These are phyloP conservation scores for Roridomyces roridus DNA, from an alignment of 768 basidiomycete species.

Conservation along the genomic window DNA sequence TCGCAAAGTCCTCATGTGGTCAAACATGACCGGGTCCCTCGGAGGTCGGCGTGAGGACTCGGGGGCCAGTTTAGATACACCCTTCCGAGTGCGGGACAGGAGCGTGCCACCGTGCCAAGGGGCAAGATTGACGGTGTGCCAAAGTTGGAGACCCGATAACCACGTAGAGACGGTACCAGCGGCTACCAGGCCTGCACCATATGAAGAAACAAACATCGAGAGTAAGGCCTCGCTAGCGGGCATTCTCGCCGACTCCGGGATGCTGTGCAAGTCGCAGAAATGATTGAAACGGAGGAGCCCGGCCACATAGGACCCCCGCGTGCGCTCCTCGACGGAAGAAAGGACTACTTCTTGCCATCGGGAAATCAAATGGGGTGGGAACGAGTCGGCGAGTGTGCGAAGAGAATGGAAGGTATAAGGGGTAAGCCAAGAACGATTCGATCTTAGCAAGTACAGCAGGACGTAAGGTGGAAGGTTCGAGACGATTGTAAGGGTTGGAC, in stretches of 20 bases:
- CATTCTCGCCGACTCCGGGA: no score
- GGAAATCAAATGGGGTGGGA: slow-evolving; percentile 8
- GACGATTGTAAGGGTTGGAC: slow-evolving; percentile 4
- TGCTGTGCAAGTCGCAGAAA: no score
- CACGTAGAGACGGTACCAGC: no score
- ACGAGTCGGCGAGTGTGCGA: background rate
- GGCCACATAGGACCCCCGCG: slow-evolving; percentile 34
- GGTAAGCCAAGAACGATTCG: background rate
- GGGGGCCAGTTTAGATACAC: background rate
- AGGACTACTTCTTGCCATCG: slow-evolving; percentile 3
- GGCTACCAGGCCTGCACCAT: no score
- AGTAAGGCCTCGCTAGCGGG: no score
- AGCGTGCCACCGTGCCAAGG: background rate
- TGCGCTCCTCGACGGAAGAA: slow-evolving; percentile 23
- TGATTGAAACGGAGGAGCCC: no score
- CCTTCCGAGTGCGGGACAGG: background rate
- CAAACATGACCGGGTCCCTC: background rate
- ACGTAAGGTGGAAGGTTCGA: slow-evolving; percentile 1
- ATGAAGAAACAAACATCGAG: no score
- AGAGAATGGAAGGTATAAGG: slow-evolving; percentile 3
- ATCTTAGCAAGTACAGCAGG: background rate
- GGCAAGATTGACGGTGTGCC: background rate
- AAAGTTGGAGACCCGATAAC: background rate
- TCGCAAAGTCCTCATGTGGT: background rate
- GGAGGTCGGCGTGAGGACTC: background rate